Evolutionary conservation across 2,329 filamentous ascomycete species (phyloP), one percentile per base, ranked within the genome.

Genomic region (Colletotrichum sp.): DNA sequence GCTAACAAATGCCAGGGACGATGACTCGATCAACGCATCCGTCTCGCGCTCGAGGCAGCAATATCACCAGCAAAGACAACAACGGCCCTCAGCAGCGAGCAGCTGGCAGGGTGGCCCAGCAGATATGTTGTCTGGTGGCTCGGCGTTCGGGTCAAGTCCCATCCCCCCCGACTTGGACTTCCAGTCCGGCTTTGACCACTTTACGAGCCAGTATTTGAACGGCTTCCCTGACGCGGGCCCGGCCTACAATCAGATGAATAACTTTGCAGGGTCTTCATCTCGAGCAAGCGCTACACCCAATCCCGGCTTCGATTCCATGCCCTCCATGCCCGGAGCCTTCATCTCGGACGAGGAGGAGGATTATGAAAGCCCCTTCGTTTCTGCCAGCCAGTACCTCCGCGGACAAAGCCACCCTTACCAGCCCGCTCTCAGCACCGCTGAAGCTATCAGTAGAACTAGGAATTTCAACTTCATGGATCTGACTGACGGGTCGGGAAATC

Each of bases 401-500:
- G 55, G n/a, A 10, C 39, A n/a, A 26, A 52, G 15, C 32, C 15
- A n/a, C 13, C 36, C 44, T 49, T 39, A 39, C 24, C 26, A 55
- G 30, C 49, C 57, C 16, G 39, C 57, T 49, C 63, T 69, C 44
- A 65, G 73, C 34, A 73, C 70, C 21, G 65, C 59, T 28, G 75
- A 77, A 21, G 67, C 49, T 12, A 75, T 77, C 36, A 77, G 52
- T 26, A 75, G 76, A 74, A 44, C 71, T 30, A 73, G 71, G 30
- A 76, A 73, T 24, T 59, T 65, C 57, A 68, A 57, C 26, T 49
- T 79, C 77, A 78, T 78, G 78, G 77, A 77, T 30, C 49, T 72
- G 24, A 64, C 82, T 6, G 85, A 89, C 69, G 79, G 67, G 0
- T 75, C 79, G n/a, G 86, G 88, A 3, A 82, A 85, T 26, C 80